These are phyloP conservation scores for Bonia amplexicaulis DNA, from an alignment of 176 grass and related monocot species.

Conservation along the genomic window DNA sequence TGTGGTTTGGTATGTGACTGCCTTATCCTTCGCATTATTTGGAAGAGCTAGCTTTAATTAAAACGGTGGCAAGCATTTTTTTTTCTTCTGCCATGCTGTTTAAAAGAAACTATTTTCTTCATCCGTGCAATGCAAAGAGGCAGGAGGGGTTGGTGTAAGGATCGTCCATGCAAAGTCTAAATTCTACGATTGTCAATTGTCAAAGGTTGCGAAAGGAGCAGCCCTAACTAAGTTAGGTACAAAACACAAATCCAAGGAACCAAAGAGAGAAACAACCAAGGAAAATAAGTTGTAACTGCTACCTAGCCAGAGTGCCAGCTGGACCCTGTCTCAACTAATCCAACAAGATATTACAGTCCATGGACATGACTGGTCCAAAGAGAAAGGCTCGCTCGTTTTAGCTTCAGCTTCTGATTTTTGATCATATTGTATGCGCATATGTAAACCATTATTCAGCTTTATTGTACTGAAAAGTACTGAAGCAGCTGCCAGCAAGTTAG, in stretches of 20 bases:
- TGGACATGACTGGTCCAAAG: neutral
- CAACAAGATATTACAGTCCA: constrained; percentile 6
- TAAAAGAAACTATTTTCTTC: neutral
- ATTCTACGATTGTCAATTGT: neutral
- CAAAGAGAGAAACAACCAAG: neutral
- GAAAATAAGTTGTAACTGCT: neutral
- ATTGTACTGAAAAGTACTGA: neutral
- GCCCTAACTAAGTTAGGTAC: constrained; percentile 29
- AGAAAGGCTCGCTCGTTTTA: too few species aligned
- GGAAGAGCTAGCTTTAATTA: neutral
- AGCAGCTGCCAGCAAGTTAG: neutral
- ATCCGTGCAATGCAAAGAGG: neutral
- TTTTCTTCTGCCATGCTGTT: neutral
- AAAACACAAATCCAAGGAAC: neutral
- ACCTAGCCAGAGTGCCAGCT: neutral
- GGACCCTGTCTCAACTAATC: neutral
- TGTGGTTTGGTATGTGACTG: neutral
- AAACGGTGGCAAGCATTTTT: neutral
- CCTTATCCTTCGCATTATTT: constrained; percentile 15
- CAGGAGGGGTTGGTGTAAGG: constrained; percentile 14
- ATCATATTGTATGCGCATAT: neutral
- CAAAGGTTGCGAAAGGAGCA: constrained; percentile 16
- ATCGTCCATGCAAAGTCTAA: constrained; percentile 1
- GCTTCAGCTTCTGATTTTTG: too few species aligned
- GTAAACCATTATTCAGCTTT: neutral